These are phyloP conservation scores for Protomyces inouyei DNA, from an alignment of 1,139 yeast genomes.

Conservation along the genomic window DNA sequence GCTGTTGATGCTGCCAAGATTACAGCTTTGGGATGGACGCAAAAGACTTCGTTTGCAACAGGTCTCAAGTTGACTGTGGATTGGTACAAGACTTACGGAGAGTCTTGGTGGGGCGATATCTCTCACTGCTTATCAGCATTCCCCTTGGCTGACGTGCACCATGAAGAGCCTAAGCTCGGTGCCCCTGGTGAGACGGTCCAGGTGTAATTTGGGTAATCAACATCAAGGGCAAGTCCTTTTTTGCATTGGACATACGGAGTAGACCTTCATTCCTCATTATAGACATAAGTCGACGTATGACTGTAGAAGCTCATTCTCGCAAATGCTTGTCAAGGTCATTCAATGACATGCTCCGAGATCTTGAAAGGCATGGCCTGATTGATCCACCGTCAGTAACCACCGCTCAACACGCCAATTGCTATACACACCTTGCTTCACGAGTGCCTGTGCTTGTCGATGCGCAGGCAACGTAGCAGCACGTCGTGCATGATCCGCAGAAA, in stretches of 20 bases:
- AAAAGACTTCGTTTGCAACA: conserved; percentile 40
- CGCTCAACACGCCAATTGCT: not conserved
- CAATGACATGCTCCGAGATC: not conserved
- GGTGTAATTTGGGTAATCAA: not conserved
- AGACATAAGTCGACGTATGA: not conserved
- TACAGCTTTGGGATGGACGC: conserved; percentile 49
- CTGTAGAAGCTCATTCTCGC: too few relatives aligned
- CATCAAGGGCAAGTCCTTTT: not conserved
- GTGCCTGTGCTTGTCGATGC: not conserved
- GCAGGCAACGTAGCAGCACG: not conserved
- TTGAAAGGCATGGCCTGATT: not conserved
- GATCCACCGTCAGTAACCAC: not conserved
- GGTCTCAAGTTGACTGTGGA: conserved; percentile 42
- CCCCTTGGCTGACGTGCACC: conserved; percentile 31
- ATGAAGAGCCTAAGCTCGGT: conserved; percentile 1
- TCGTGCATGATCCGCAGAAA: not conserved
- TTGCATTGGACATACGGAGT: too few relatives aligned
- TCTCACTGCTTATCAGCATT: conserved; percentile 36
- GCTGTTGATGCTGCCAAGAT: conserved; percentile 44
- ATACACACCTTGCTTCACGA: not conserved
- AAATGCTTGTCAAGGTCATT: not conserved
- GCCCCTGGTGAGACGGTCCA: conserved; percentile 6
- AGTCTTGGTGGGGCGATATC: conserved; percentile 39
- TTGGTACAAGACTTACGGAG: conserved; percentile 40
- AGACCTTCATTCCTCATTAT: not conserved